Percentiles rank a stretch among this genome's conserved stretches.
These are phyloP conservation scores for Zelopaecilomyces penicillatus DNA, from an alignment of 2,329 filamentous ascomycete genomes.

Conservation along the genomic window DNA sequence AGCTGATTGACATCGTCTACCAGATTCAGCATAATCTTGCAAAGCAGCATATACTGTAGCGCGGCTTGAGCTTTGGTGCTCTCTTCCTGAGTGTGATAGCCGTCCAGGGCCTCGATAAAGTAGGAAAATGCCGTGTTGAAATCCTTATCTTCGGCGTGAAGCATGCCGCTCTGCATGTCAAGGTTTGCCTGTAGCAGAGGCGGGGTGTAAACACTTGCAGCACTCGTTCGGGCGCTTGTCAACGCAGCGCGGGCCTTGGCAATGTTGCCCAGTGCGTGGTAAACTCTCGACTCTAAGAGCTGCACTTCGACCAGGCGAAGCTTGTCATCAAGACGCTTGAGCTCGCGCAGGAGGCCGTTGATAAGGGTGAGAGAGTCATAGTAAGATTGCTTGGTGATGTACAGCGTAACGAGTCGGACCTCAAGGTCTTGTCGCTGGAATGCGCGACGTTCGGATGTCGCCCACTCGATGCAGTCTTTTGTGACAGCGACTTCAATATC, in stretches of 20 bases:
- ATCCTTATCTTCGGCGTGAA: constrained; percentile 96
- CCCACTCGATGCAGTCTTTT: constrained; percentile 99
- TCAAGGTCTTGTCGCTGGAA: constrained; percentile 98
- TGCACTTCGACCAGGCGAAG: constrained; percentile 96
- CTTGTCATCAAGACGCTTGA: constrained; percentile 98
- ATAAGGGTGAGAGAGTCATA: constrained; percentile 96
- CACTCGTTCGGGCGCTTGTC: constrained; percentile 87
- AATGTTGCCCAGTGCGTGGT: constrained; percentile 94
- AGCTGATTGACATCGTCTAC: constrained; percentile 93
- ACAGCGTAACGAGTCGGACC: constrained; percentile 83
- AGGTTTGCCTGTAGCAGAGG: constrained; percentile 90
- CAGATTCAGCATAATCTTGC: constrained; percentile 99
- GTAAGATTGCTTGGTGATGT: constrained; percentile 96
- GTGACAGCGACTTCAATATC: constrained; percentile 93
- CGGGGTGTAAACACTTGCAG: constrained; percentile 94
- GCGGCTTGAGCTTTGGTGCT: constrained; percentile 85
- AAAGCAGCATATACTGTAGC: constrained; percentile 97
- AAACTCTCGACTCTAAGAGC: constrained; percentile 91
- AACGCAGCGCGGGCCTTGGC: constrained; percentile 91
- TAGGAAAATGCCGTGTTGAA: constrained; percentile 99
- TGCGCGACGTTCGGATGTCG: constrained; percentile 82
- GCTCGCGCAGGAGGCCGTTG: constrained; percentile 89
- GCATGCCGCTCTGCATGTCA: constrained; percentile 98
- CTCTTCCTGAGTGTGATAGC: constrained; percentile 91
- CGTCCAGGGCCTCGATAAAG: constrained; percentile 97